Evolutionary conservation across 2,329 filamentous ascomycete species (phyloP).

Genomic region (Trichoderma sp.): DNA sequence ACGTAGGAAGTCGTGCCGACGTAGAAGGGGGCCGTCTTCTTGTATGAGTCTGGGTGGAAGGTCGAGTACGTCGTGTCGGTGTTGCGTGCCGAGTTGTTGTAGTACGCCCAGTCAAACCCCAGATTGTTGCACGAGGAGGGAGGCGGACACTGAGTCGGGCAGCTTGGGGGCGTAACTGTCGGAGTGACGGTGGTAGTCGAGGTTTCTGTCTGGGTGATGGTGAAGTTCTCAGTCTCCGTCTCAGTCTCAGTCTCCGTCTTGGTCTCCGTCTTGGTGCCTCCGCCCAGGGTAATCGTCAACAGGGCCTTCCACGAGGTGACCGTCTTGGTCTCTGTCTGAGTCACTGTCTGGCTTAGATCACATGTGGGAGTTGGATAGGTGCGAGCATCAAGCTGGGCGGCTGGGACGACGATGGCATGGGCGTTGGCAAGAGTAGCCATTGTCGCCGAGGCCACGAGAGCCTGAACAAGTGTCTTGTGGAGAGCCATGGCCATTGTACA

Average conservation of each 20-base stretch:
- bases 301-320: not conserved
- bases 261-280: not conserved
- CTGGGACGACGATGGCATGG: not conserved
- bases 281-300: not conserved
- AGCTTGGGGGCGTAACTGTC: not conserved
- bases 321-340: not conserved
- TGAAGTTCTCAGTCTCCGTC: no score
- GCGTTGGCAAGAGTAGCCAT: not conserved
- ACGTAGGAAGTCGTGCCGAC: not conserved
- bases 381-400: not conserved
- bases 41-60: not conserved
- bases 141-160: not conserved
- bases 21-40: not conserved
- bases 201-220: not conserved
- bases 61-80: not conserved
- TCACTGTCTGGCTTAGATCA: not conserved
- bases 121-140: not conserved
- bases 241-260: not conserved
- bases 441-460: not conserved
- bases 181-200: not conserved
- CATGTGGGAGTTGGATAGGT: not conserved
- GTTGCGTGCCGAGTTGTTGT: not conserved
- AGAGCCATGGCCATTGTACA: not conserved
- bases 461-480: not conserved
- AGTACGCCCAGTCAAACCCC: not conserved